Conservation (phyloP, 495 filamentous ascomycete species). For the Podospora anserina region DNA sequence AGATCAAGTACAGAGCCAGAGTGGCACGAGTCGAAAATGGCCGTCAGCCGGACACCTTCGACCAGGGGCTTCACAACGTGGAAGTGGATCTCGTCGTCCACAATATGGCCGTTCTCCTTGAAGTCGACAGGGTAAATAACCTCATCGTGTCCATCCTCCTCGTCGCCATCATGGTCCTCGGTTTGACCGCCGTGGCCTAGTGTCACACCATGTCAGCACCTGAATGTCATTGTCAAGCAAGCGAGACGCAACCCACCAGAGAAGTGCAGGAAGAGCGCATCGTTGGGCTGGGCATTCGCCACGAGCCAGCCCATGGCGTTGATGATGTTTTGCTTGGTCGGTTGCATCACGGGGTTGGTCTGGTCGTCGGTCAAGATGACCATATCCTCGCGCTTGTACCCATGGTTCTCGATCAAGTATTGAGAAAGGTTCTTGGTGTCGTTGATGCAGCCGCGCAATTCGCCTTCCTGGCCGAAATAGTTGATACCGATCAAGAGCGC, state of each 20-base stretch:
- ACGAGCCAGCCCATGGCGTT: constrained; percentile 51
- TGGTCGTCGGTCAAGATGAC: constrained; percentile 51
- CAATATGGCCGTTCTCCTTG: constrained; percentile 81
- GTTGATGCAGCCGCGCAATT: constrained; percentile 90
- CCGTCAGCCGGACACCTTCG: constrained; percentile 85
- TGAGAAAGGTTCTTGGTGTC: constrained; percentile 87
- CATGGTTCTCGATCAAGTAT: constrained; percentile 77
- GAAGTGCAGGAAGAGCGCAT: constrained; percentile 51
- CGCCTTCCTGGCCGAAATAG: constrained; percentile 81
- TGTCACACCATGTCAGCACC: too few relatives aligned
- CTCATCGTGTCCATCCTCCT: constrained; percentile 93
- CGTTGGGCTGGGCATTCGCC: constrained; percentile 43
- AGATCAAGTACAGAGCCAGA: constrained; percentile 94
- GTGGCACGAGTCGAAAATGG: constrained; percentile 98
- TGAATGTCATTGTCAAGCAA: constrained; percentile 1
- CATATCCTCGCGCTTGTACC: constrained; percentile 54
- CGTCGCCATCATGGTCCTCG: constrained; percentile 59
- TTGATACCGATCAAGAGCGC: constrained; percentile 92
- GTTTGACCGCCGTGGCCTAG: constrained; percentile 49
- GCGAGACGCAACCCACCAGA: constrained; percentile 56
- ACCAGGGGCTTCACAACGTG: constrained; percentile 80
- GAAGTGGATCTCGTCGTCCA: constrained; percentile 93
- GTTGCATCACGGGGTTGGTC: constrained; percentile 39
- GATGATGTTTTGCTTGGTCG: constrained; percentile 51
- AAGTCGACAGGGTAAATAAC: constrained; percentile 98